Evolutionary conservation across 331 rosid species (phyloP).

Genomic region (Malus hybrid): DNA sequence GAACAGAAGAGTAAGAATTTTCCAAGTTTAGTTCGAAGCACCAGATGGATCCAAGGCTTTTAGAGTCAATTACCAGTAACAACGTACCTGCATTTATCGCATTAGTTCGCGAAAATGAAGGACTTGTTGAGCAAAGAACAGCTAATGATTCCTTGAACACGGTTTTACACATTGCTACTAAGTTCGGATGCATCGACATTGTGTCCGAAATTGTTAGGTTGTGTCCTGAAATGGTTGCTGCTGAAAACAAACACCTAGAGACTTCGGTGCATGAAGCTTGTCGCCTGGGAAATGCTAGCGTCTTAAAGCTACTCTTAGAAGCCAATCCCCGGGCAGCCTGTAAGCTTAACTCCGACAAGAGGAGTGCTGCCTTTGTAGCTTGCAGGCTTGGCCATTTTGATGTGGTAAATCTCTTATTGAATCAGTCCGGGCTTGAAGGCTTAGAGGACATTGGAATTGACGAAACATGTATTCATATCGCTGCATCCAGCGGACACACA

Average conservation of each 20-base stretch:
- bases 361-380: conserved; percentile 32
- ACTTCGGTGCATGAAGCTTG: conserved; percentile 66
- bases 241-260: conserved; percentile 36
- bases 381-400: conserved; percentile 52
- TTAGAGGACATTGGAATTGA: conserved; percentile 29
- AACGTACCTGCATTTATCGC: conserved; percentile 28
- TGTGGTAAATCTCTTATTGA: conserved; percentile 34
- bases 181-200: conserved; percentile 33
- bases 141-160: conserved; percentile 30
- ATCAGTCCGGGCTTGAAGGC: conserved; percentile 16
- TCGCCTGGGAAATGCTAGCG: conserved; percentile 19
- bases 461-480: conserved; percentile 33
- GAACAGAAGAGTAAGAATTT: background rate
- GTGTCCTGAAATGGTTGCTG: conserved; percentile 47
- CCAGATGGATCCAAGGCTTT: conserved; percentile 43
- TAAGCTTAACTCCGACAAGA: conserved; percentile 28
- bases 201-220: conserved; percentile 35
- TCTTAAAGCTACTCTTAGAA: conserved; percentile 35
- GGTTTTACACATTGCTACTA: conserved; percentile 54
- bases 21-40: background rate
- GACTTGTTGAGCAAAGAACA: conserved; percentile 37
- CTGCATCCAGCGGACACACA: conserved; percentile 53
- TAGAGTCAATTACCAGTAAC: conserved; percentile 35
- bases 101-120: conserved; percentile 31
- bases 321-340: conserved; percentile 32